Base-by-base conservation (phyloP, 1,139 yeast genomes). In the Blastobotrys ciferrii region DNA sequence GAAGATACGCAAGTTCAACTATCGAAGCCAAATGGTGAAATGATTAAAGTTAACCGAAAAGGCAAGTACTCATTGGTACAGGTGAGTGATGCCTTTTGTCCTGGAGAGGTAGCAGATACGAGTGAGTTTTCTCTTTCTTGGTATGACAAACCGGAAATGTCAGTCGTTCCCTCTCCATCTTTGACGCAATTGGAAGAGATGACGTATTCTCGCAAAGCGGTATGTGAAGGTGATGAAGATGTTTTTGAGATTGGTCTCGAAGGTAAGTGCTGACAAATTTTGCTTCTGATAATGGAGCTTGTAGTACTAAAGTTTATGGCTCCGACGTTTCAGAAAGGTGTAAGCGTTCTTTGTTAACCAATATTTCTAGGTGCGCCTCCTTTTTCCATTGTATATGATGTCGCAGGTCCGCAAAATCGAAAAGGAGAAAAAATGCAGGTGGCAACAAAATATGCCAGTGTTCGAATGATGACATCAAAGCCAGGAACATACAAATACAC, bases 1-100 rank as follows among this genome's bases (percentile, higher is more conserved):
- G 46, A 51, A 12, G 52, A 49, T 6, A 63, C 6, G 14, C 37
- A 33, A 1, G 48, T 54, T 13, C 32, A 42, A 23, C 49, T 59
- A 20, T 15, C 37, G 12, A 53, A 56, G 15, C 56, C 65, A 20
- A 66, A 67, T 50, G 66, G 67, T 2, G 68, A 62, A 20, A 45
- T 47, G 14, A 59, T 82, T 42, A 65, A 67, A 4, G 80, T 81
- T 0, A 60, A 61, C 1, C 72, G 78, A 45, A 82, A 79, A 42
- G 97, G 97, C 28, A 65, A 65, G 4, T 91, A 88, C 62, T 71
- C 71, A 28, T 67, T 91, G 38, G 58, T 70, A n/a, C 72, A 78
- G 0, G 82, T 84, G 46, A 69, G 64, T 14, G 94, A 85, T 62
- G 80, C 79, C 9, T 81, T 78, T 13, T 91, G 98, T 63, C 70